Evolutionary conservation across 768 basidiomycete genomes (phyloP).

Genomic region (Hemileccinum impolitum): DNA sequence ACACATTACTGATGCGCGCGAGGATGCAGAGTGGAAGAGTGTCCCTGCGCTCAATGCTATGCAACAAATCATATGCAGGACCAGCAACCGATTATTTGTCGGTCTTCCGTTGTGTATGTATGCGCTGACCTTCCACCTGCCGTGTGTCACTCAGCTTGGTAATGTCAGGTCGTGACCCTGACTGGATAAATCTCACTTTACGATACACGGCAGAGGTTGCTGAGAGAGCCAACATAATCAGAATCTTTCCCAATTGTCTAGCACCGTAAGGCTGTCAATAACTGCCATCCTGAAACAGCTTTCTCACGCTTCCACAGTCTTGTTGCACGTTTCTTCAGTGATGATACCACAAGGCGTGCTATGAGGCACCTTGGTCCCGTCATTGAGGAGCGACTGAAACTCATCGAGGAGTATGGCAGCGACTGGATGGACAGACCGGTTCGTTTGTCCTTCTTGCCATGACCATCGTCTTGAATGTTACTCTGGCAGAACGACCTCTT

Average conservation of each 20-base stretch:
- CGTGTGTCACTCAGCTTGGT: not conserved
- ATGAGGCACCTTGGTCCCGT: conserved; percentile 23
- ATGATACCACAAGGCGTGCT: conserved; percentile 9
- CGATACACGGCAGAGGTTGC: conserved; percentile 32
- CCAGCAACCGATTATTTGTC: conserved; percentile 46
- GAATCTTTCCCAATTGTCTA: conserved; percentile 33
- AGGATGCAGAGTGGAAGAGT: conserved; percentile 38
- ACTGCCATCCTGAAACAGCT: not conserved
- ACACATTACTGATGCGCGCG: not conserved
- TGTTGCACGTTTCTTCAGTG: conserved; percentile 14
- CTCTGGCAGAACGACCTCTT: conserved; percentile 32
- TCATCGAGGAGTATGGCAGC: conserved; percentile 22
- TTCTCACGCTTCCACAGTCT: conserved; percentile 12
- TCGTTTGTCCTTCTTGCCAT: conserved; percentile 2
- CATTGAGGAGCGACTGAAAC: conserved; percentile 26
- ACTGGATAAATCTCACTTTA: conserved; percentile 31
- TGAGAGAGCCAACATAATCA: conserved; percentile 20
- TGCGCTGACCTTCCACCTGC: not conserved
- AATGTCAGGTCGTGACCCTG: conserved; percentile 28
- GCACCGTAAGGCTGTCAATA: conserved; percentile 27
- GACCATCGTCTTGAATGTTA: not conserved
- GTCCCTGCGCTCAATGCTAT: conserved; percentile 28
- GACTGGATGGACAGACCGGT: conserved; percentile 34
- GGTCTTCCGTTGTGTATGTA: conserved; percentile 43
- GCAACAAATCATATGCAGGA: conserved; percentile 37